phyloP scores from a whole-genome alignment of 2,329 filamentous ascomycete species.

The Pseudogymnoascus pannorum region DNA sequence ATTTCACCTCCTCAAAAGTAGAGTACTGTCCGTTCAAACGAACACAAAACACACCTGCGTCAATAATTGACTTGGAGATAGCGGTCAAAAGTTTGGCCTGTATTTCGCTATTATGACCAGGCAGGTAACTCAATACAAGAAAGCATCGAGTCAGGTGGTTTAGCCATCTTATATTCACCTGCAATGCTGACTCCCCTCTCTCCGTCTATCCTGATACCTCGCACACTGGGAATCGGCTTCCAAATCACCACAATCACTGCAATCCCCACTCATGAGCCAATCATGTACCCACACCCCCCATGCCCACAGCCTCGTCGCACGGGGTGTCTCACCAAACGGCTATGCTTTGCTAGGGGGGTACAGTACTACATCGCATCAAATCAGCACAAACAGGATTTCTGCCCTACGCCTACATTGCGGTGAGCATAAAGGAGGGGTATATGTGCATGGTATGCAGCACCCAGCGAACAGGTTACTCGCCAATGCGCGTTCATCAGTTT shows the following conservation, averaged over 20 bases:
- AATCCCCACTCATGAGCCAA: background rate
- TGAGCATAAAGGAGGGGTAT: slow-evolving; percentile 6
- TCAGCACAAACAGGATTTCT: background rate
- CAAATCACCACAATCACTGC: background rate
- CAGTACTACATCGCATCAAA: background rate
- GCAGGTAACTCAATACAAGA: background rate
- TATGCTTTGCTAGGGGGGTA: background rate
- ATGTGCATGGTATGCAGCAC: slow-evolving; percentile 1
- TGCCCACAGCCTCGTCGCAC: background rate
- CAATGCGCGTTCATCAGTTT: background rate
- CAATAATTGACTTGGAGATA: background rate
- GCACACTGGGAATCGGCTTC: background rate
- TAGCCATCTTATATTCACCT: background rate
- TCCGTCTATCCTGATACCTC: background rate
- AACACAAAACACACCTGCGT: background rate
- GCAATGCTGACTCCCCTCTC: background rate
- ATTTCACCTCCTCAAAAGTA: background rate
- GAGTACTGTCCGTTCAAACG: background rate
- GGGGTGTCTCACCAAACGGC: background rate
- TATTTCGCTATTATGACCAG: background rate
- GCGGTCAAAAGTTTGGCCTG: background rate
- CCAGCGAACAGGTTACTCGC: slow-evolving; percentile 1
- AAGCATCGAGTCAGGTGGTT: background rate
- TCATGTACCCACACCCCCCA: background rate
- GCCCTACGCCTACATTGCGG: background rate